Percentiles rank a stretch among this genome's conserved stretches.
phyloP scores from a whole-genome alignment of 1,284 basidiomycete species.

The Peniophora sp. region DNA sequence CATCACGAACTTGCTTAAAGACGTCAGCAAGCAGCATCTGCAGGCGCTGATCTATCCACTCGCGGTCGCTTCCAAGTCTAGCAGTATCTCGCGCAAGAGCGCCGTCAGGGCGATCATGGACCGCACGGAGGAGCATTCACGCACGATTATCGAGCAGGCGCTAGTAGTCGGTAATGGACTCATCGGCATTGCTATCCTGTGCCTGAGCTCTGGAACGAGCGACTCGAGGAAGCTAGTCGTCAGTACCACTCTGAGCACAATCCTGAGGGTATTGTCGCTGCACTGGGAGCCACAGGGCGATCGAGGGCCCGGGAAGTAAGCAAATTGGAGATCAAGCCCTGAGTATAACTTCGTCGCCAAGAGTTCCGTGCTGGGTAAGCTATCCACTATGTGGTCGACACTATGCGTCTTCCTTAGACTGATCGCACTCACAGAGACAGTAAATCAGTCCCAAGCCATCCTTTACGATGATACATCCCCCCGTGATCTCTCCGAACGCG shows the following conservation, averaged over 20 bases:
- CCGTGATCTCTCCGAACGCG: too few species aligned
- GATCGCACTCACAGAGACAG: too few species aligned
- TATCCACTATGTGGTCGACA: too few species aligned
- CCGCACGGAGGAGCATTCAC: constrained; percentile 90
- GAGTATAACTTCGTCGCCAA: too few species aligned
- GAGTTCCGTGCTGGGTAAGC: too few species aligned
- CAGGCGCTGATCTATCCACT: constrained; percentile 97
- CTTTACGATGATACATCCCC: too few species aligned
- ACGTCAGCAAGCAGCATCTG: constrained; percentile 94
- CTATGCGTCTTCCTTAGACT: too few species aligned
- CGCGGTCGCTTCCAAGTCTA: constrained; percentile 98
- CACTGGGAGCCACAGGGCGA: too few species aligned
- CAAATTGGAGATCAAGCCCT: too few species aligned
- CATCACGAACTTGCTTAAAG: constrained; percentile 85
- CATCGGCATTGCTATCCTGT: constrained; percentile 95
- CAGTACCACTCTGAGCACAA: constrained; percentile 98
- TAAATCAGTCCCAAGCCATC: too few species aligned
- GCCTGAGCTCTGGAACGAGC: constrained; percentile 99
- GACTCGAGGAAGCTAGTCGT: constrained; percentile 94
- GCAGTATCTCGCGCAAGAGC: constrained; percentile 74
- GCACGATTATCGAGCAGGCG: constrained; percentile 87
- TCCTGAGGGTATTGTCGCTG: constrained; percentile 97
- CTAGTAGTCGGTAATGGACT: constrained; percentile 90
- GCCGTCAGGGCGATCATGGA: constrained; percentile 90
- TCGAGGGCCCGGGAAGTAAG: too few species aligned